A percentile compares a stretch with the other conserved stretches of the same genome.
Evolutionary conservation across 148 eudicot species (phyloP).

Genomic region (Suaeda aralocaspica): DNA sequence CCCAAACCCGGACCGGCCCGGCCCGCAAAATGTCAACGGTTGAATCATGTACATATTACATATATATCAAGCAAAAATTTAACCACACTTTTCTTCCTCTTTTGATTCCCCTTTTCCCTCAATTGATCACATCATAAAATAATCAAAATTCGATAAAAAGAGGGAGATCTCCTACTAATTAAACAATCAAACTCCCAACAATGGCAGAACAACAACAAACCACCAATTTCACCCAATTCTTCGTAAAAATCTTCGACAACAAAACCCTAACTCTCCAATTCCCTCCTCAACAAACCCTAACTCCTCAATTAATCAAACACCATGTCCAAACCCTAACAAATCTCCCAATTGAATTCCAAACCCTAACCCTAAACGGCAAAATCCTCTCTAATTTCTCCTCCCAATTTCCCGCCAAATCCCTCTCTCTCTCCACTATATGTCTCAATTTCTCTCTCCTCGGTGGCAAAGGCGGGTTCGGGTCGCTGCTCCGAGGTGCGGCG

Average conservation of each 20-base stretch:
- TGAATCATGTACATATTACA: no score
- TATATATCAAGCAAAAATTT: no score
- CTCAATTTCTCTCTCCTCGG: slow-evolving; percentile 62
- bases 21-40: no score
- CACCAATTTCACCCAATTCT: slow-evolving; percentile 36
- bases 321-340: slow-evolving; percentile 27
- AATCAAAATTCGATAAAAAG: no score
- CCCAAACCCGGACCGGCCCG: no score
- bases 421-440: slow-evolving; percentile 32
- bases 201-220: slow-evolving; percentile 22
- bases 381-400: slow-evolving; percentile 27
- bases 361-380: slow-evolving; percentile 47
- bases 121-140: no score
- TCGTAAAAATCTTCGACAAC: slow-evolving; percentile 48
- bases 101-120: no score
- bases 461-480: slow-evolving; percentile 98
- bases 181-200: no score
- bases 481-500: slow-evolving; percentile 84
- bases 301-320: slow-evolving; percentile 37
- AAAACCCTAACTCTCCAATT: slow-evolving; percentile 57
- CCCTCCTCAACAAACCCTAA: slow-evolving; percentile 33
- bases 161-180: no score
- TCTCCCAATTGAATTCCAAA: slow-evolving; percentile 44
- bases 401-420: slow-evolving; percentile 24
- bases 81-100: no score